These are phyloP conservation scores for Candida alai DNA, from an alignment of 805 yeast genomes.

Conservation along the genomic window DNA sequence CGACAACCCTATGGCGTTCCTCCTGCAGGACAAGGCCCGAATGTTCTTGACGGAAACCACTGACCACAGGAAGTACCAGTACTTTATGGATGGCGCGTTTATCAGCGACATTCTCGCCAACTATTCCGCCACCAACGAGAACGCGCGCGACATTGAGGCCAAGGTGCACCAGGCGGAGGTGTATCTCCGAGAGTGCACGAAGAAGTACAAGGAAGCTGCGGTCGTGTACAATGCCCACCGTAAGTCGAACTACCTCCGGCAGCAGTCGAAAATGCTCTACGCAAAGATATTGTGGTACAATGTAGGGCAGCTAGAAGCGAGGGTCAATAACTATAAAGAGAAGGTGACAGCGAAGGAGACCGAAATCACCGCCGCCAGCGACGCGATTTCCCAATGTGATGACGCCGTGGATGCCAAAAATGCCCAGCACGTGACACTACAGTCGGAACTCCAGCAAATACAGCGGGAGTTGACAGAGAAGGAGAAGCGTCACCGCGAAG, in stretches of 20 bases:
- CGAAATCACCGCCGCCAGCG: constrained; percentile 15
- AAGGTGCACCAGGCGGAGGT: constrained; percentile 24
- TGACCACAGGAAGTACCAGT: constrained; percentile 65
- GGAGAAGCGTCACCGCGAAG: constrained; percentile 15
- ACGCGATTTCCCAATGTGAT: constrained; percentile 13
- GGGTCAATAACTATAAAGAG: constrained; percentile 15
- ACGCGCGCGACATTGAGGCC: constrained; percentile 26
- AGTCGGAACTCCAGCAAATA: background rate
- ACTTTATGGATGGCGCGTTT: constrained; percentile 78
- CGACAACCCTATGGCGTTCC: constrained; percentile 86
- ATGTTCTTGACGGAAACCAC: constrained; percentile 78
- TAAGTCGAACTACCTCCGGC: constrained; percentile 31
- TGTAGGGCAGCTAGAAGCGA: constrained; percentile 27
- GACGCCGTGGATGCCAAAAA: background rate
- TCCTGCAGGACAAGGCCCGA: constrained; percentile 92
- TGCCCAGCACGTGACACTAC: background rate
- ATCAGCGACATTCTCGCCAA: constrained; percentile 62
- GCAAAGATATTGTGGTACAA: constrained; percentile 44
- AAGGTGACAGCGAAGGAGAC: constrained; percentile 11
- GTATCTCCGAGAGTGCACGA: constrained; percentile 21
- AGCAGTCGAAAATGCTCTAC: constrained; percentile 28
- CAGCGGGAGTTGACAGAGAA: constrained; percentile 10
- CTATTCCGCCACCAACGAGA: constrained; percentile 30
- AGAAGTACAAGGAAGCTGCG: constrained; percentile 26
- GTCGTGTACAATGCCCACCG: constrained; percentile 30